Evolutionary conservation across 768 basidiomycete species (phyloP).

Genomic region (Naganishia vaughanmartiniae): DNA sequence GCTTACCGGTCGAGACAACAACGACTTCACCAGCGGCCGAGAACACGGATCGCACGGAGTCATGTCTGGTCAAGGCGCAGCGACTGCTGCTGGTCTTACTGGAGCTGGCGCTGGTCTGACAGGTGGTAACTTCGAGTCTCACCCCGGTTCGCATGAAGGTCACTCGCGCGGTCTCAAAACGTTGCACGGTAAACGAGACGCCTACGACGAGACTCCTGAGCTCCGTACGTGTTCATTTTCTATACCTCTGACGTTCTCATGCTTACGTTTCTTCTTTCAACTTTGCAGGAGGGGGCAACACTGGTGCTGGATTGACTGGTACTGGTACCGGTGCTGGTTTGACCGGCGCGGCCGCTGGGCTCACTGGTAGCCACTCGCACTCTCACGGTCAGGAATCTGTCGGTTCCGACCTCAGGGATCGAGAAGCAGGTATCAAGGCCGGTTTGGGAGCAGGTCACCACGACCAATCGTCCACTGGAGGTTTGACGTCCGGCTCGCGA

Average conservation of each 20-base stretch:
- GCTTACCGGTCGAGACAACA: background rate
- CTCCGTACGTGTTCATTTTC: too few species aligned
- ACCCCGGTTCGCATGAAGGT: background rate
- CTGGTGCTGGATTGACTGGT: background rate
- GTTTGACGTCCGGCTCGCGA: background rate
- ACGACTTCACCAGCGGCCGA: background rate
- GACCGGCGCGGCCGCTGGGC: too few species aligned
- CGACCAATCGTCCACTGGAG: conserved; percentile 1
- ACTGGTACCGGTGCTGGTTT: too few species aligned
- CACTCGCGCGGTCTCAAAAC: background rate
- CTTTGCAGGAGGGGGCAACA: background rate
- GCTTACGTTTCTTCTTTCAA: too few species aligned
- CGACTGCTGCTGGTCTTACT: conserved; percentile 8
- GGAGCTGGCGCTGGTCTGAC: conserved; percentile 6
- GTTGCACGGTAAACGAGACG: too few species aligned
- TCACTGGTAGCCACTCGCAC: too few species aligned
- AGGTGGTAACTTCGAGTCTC: too few species aligned
- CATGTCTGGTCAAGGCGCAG: background rate
- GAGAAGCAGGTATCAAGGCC: conserved; percentile 20
- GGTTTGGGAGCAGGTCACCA: conserved; percentile 29
- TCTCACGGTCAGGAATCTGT: background rate
- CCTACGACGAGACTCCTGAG: too few species aligned
- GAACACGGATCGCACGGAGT: background rate
- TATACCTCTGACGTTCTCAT: too few species aligned
- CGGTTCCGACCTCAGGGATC: conserved; percentile 12